Conservation (phyloP, 2,329 filamentous ascomycete species). For the Eutypella sp. region DNA sequence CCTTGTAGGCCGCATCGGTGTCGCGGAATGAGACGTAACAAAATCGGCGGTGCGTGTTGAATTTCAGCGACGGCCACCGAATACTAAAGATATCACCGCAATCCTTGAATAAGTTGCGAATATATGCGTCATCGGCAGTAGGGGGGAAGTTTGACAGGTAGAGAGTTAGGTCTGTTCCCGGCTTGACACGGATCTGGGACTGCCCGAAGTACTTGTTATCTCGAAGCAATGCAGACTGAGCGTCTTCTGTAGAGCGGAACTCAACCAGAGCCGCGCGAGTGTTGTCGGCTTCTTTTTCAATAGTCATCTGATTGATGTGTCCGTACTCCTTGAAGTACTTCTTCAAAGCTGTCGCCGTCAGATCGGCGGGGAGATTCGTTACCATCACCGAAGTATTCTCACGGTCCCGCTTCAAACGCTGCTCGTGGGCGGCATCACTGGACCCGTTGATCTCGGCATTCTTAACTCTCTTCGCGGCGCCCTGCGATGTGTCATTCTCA, state of each 20-base stretch:
- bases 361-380: constrained; percentile 65
- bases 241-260: constrained; percentile 76
- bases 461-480: constrained; percentile 63
- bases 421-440: constrained; percentile 29
- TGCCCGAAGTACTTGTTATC: constrained; percentile 76
- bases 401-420: constrained; percentile 68
- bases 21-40: constrained; percentile 90
- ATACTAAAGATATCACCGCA: constrained; percentile 82
- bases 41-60: constrained; percentile 82
- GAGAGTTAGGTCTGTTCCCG: constrained; percentile 74
- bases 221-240: constrained; percentile 72
- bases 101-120: constrained; percentile 63
- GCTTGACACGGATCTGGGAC: constrained; percentile 65
- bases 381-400: constrained; percentile 86
- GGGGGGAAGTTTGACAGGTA: constrained; percentile 90
- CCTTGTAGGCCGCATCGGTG: constrained; percentile 61
- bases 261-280: constrained; percentile 74
- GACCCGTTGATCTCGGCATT: constrained; percentile 30
- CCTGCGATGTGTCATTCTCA: constrained; percentile 45
- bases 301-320: constrained; percentile 70
- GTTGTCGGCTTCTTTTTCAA: constrained; percentile 58
- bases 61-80: constrained; percentile 87
- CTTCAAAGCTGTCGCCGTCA: constrained; percentile 67
- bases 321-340: constrained; percentile 94
- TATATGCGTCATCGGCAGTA: constrained; percentile 64